Percentiles rank a stretch among this genome's conserved stretches.
phyloP scores from a whole-genome alignment of 371 early-diverging fungal species.

The Apophysomyces elegans region DNA sequence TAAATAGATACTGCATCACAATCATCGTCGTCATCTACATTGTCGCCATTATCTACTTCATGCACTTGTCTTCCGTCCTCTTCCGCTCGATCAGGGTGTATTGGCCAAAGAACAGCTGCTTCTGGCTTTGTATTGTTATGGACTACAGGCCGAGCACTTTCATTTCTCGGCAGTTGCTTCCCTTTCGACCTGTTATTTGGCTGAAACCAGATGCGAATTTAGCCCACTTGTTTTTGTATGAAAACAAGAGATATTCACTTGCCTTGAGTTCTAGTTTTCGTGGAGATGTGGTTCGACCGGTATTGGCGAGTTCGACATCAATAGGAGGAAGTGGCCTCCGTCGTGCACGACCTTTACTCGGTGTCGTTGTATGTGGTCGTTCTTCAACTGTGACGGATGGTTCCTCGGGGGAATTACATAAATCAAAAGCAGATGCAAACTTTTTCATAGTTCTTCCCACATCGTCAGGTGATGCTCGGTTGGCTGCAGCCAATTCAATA shows the following conservation, averaged over 20 bases:
- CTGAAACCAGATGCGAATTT: slow-evolving; percentile 13
- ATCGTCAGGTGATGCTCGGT: neutral
- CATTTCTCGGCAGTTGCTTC: slow-evolving; percentile 8
- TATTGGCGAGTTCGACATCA: slow-evolving; percentile 33
- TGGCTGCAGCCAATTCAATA: slow-evolving; percentile 5
- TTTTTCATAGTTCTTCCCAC: slow-evolving; percentile 21
- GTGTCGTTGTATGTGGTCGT: slow-evolving; percentile 24
- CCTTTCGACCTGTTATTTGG: slow-evolving; percentile 8
- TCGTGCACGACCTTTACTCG: slow-evolving; percentile 21
- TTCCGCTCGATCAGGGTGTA: slow-evolving; percentile 1
- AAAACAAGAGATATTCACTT: slow-evolving; percentile 12
- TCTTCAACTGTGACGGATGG: slow-evolving; percentile 5
- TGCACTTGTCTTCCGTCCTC: neutral
- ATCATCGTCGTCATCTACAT: neutral
- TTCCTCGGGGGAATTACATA: slow-evolving; percentile 14
- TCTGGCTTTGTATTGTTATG: neutral
- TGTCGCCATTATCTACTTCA: no score
- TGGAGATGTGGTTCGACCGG: neutral
- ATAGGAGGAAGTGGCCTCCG: slow-evolving; percentile 22
- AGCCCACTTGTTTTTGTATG: slow-evolving; percentile 15
- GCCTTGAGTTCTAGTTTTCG: neutral
- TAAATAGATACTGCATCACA: slow-evolving; percentile 13
- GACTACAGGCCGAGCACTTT: neutral
- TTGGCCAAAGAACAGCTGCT: neutral
- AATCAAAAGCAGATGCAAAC: slow-evolving; percentile 26